These are phyloP conservation scores for Benincasa hispida DNA, from an alignment of 306 rosid species.

Conservation along the genomic window DNA sequence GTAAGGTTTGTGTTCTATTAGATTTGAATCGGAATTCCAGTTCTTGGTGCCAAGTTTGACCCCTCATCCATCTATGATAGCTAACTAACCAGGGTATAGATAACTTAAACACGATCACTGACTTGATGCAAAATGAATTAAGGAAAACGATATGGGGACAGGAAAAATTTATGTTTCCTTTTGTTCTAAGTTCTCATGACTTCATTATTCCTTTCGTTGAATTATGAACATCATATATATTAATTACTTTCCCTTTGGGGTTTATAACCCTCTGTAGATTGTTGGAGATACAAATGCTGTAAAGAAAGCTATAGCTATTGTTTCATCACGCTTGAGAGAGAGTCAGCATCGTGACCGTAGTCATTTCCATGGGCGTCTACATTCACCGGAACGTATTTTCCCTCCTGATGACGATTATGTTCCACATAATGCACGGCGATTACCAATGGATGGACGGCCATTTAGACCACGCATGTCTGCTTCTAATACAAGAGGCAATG, in stretches of 20 bases:
- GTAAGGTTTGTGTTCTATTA: background rate
- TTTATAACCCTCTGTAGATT: constrained; percentile 42
- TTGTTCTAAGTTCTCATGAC: background rate
- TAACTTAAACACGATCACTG: background rate
- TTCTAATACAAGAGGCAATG: constrained; percentile 42
- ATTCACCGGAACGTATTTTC: constrained; percentile 76
- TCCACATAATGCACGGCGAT: constrained; percentile 55
- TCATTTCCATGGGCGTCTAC: constrained; percentile 66
- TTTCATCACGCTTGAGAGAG: constrained; percentile 92
- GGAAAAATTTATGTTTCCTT: background rate
- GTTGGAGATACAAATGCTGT: constrained; percentile 69
- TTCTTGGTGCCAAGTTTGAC: background rate
- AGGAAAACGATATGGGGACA: background rate
- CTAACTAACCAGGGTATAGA: background rate
- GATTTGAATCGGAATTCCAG: background rate
- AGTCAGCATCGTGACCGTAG: constrained; percentile 95
- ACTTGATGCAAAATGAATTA: constrained; percentile 1
- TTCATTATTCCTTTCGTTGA: background rate
- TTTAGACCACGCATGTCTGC: constrained; percentile 51
- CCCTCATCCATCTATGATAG: background rate
- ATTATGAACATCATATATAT: background rate
- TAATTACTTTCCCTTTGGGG: background rate
- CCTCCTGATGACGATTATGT: constrained; percentile 70
- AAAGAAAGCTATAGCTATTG: constrained; percentile 52
- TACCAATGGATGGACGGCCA: constrained; percentile 49